Evolutionary conservation across 768 basidiomycete species (phyloP), one percentile per base, ranked within the genome.

Genomic region (Boletus reticuloceps): DNA sequence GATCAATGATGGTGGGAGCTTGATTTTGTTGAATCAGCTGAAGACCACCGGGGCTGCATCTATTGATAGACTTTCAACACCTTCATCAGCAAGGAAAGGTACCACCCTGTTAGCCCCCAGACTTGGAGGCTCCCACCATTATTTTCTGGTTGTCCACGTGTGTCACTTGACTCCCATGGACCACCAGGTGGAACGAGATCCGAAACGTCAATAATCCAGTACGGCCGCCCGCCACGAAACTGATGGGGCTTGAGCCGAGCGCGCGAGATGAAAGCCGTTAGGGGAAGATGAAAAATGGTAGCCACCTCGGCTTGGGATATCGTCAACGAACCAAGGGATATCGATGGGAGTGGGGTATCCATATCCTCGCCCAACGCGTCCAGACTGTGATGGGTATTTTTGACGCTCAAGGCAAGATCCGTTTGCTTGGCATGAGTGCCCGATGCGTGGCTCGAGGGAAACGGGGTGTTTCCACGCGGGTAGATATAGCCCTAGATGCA

Each of bases 81-180:
- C 58, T 75, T 79, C 82, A 89, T 82, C 61, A 91, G 70, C 46
- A 81, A 61, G 44, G 78, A 80, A 50, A 90, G 74, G 72, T 90
- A 92, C 88, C 89, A 91, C 36, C 89, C 91, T 20, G 91, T 91
- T 64, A 92, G 71, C 0, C 91, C 89, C 88, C 90, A 92, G 27
- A 91, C 82, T 64, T 91, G 87, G 16, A 90, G 69, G 54, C 74
- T 74, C 12, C 77, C 80, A 45, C 74, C 71, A 39, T 67, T 77
- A 41, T 78, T 70, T 56, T 80, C 75, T 48, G 77, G 76, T 49
- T 71, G 66, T 38, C 70, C 66, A 39, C 64, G 64, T 50, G 67
- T 65, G 58, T 75, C 72, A 47, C 62, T 72, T 1, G 61, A 55
- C 41, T 64, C 64, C 68, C 71, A 69, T 20, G 65, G 65, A 38